Percentiles rank a stretch among this genome's conserved stretches.
These are phyloP conservation scores for Fusarium nygamai DNA, from an alignment of 2,329 filamentous ascomycete species.

Conservation along the genomic window DNA sequence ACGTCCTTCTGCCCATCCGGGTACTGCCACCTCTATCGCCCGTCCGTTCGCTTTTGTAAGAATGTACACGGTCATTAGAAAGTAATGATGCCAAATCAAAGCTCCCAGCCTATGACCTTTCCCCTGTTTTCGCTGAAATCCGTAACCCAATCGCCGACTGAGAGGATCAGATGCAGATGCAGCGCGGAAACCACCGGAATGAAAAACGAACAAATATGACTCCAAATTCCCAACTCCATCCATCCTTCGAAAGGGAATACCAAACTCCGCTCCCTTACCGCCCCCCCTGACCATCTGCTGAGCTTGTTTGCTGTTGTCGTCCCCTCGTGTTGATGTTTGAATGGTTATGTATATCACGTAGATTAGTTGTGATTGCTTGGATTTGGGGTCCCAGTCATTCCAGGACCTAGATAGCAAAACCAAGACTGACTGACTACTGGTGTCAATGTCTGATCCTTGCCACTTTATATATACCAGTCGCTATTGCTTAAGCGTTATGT, in stretches of 20 bases:
- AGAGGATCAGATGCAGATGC: slow-evolving; percentile 46
- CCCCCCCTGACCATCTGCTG: slow-evolving; percentile 10
- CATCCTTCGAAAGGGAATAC: slow-evolving; percentile 44
- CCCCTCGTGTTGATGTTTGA: neutral
- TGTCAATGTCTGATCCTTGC: slow-evolving; percentile 8
- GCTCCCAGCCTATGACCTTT: slow-evolving; percentile 43
- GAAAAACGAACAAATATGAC: slow-evolving; percentile 48
- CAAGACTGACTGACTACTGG: neutral
- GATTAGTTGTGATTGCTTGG: neutral
- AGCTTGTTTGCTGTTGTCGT: slow-evolving; percentile 1
- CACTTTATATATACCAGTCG: slow-evolving; percentile 8
- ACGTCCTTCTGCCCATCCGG: slow-evolving; percentile 30
- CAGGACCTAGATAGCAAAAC: neutral
- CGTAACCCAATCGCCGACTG: slow-evolving; percentile 41
- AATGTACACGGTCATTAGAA: slow-evolving; percentile 46
- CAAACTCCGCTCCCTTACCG: slow-evolving; percentile 40
- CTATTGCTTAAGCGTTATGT: slow-evolving; percentile 58
- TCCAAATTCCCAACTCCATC: slow-evolving; percentile 47
- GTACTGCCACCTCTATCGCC: slow-evolving; percentile 37
- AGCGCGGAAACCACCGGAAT: slow-evolving; percentile 46
- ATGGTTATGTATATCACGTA: slow-evolving; percentile 4
- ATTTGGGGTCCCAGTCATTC: neutral
- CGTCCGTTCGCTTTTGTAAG: slow-evolving; percentile 41
- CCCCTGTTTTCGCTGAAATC: slow-evolving; percentile 42
- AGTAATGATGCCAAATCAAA: slow-evolving; percentile 45